Evolutionary conservation across 352 stramenopile species (phyloP), one percentile per base, ranked within the genome.

Genomic region (Phytophthora sansomeana): DNA sequence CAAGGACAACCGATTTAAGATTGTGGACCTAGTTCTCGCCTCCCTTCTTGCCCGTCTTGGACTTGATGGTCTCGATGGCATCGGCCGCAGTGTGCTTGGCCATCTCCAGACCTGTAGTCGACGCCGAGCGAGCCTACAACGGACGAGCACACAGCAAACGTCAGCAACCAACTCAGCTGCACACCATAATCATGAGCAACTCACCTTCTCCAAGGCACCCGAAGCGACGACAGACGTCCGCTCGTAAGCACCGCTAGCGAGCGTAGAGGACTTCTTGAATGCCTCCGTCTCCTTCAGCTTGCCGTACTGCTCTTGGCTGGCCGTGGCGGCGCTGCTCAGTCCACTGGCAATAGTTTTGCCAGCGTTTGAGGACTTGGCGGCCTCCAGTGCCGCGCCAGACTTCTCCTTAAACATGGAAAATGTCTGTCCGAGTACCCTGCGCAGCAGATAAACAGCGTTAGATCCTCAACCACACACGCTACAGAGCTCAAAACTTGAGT

Each of bases 271-370:
- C 66, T 89, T 92, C 71, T 96, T 96, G 78, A 90, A 96, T 29
- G 86, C 85, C 6, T 92, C 88, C 28, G 88, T 91, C 53, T 91
- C 86, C 67, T 92, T 92, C 4, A 96, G 72, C 72, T 93, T 94
- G 59, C 63, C 80, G 33, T 93, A 85, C 67, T 88, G 78, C 67
- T 93, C 85, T 52, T 88, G 91, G 14, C 83, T 77, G 17, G 79
- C 85, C 3, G 70, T 77, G 4, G 84, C 83, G 16, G 83, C 87
- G 16, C 62, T 83, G 66, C 77, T 92, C 46, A 93, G 36, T 11
- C 87, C 85, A 11, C 77, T 83, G 0, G 83, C 78, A 48, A 96
- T 78, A 6, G 83, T 85, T 33, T 78, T 77, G 21, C 87, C 87
- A 16, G 86, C 87, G 57, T 91, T 90, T 14, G 87, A 94, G 11